A percentile compares a stretch with the other conserved stretches of the same genome.
These are phyloP conservation scores for Fusarium sp. DNA, from an alignment of 2,329 filamentous ascomycete species.

Conservation along the genomic window DNA sequence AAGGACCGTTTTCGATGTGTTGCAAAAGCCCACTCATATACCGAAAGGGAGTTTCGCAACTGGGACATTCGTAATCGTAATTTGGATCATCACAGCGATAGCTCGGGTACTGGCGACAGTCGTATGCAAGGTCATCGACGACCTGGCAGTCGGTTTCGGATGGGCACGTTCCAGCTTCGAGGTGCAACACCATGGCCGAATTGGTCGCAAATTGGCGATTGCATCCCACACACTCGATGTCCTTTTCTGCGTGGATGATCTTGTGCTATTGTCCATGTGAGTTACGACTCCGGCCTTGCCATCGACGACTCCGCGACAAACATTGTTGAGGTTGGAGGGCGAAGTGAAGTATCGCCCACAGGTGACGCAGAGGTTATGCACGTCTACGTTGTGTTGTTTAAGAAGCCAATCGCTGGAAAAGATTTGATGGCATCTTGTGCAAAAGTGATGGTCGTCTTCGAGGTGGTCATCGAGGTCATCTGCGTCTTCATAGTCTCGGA, in stretches of 20 bases:
- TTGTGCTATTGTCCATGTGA: conserved; percentile 30
- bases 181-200: conserved; percentile 44
- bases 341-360: conserved; percentile 19
- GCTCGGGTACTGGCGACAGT: not conserved
- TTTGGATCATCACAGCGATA: conserved; percentile 31
- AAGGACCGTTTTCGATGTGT: conserved; percentile 40
- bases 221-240: conserved; percentile 34
- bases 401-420: not conserved
- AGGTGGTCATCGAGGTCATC: not conserved
- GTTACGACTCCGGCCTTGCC: not conserved
- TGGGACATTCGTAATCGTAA: conserved; percentile 29
- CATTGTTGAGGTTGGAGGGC: conserved; percentile 23
- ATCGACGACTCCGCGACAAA: conserved; percentile 6
- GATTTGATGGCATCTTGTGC: not conserved
- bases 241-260: conserved; percentile 19
- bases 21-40: conserved; percentile 39
- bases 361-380: conserved; percentile 29
- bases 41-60: conserved; percentile 18
- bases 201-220: conserved; percentile 18
- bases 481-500: not conserved
- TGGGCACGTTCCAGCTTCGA: conserved; percentile 37
- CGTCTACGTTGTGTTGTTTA: conserved; percentile 8
- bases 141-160: conserved; percentile 9
- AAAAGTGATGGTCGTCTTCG: not conserved
- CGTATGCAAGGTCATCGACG: conserved; percentile 16